Evolutionary conservation across 345 rosid species (phyloP).

Genomic region (Aegle marmelos): DNA sequence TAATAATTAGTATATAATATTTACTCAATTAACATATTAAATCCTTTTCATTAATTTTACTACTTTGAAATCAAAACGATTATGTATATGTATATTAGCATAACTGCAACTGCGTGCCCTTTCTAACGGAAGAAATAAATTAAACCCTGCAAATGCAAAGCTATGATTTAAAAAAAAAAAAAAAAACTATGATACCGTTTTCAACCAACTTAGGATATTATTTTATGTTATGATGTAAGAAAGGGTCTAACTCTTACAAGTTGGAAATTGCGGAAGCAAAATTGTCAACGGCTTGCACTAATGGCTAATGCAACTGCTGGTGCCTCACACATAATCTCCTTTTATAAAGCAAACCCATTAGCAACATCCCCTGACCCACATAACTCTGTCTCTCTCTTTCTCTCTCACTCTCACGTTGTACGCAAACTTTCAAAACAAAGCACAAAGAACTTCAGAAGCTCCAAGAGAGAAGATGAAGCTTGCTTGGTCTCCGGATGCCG

Average conservation of each 20-base stretch:
- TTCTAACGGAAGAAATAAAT: no score
- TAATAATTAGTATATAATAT: no score
- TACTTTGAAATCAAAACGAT: not conserved
- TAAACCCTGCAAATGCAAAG: no score
- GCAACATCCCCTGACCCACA: not conserved
- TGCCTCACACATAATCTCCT: not conserved
- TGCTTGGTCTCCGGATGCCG: constrained; percentile 81
- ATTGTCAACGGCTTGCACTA: not conserved
- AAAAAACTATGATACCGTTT: not conserved
- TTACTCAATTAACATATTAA: no score
- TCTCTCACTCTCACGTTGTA: not conserved
- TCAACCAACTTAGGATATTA: not conserved
- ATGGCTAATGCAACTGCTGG: not conserved
- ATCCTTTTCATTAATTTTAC: not conserved
- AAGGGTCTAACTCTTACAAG: not conserved
- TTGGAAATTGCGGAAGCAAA: not conserved
- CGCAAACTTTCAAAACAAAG: not conserved
- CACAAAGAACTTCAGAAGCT: not conserved
- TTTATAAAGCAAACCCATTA: not conserved
- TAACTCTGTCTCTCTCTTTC: constrained; percentile 5
- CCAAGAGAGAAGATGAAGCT: constrained; percentile 56
- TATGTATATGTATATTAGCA: no score
- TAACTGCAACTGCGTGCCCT: no score
- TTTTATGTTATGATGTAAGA: not conserved
- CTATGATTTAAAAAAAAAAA: not conserved